These are phyloP conservation scores for Draba incana DNA, from an alignment of 345 rosid species.

Conservation along the genomic window DNA sequence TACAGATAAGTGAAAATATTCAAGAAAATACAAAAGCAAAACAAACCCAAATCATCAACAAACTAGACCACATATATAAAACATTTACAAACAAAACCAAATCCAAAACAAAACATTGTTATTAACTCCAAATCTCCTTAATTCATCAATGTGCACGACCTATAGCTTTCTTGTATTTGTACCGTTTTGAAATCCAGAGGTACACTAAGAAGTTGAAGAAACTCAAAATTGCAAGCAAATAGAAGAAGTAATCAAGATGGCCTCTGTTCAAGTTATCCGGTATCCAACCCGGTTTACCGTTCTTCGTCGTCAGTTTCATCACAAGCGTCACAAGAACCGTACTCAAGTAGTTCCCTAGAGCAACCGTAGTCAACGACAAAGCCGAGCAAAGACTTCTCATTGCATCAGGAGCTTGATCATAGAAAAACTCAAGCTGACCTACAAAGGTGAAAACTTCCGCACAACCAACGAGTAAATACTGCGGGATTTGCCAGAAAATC, in stretches of 20 bases:
- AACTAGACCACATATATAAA: neutral
- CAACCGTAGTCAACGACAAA: constrained; percentile 48
- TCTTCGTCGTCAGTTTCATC: constrained; percentile 46
- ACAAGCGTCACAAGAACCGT: constrained; percentile 49
- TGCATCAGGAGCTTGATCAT: constrained; percentile 57
- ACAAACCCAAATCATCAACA: constrained; percentile 15
- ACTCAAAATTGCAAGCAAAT: constrained; percentile 73
- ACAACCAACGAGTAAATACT: constrained; percentile 53
- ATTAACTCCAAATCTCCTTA: neutral
- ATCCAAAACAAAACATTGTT: constrained; percentile 19
- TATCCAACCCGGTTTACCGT: constrained; percentile 55
- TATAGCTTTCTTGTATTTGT: constrained; percentile 72
- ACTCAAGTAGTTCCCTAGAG: constrained; percentile 55
- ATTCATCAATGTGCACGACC: constrained; percentile 44
- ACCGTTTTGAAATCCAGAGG: constrained; percentile 71
- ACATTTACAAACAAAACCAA: constrained; percentile 33
- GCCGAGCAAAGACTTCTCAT: constrained; percentile 62
- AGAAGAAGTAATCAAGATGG: constrained; percentile 53
- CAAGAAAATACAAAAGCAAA: constrained; percentile 11
- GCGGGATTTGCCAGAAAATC: constrained; percentile 87
- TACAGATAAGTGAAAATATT: neutral
- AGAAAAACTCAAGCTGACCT: constrained; percentile 55
- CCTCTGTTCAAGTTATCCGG: constrained; percentile 57
- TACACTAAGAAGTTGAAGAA: constrained; percentile 72
- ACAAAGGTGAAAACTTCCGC: constrained; percentile 58